These are phyloP conservation scores for Rutidosis leptorrhynchoides DNA, from an alignment of 129 eudicot species.

Conservation along the genomic window DNA sequence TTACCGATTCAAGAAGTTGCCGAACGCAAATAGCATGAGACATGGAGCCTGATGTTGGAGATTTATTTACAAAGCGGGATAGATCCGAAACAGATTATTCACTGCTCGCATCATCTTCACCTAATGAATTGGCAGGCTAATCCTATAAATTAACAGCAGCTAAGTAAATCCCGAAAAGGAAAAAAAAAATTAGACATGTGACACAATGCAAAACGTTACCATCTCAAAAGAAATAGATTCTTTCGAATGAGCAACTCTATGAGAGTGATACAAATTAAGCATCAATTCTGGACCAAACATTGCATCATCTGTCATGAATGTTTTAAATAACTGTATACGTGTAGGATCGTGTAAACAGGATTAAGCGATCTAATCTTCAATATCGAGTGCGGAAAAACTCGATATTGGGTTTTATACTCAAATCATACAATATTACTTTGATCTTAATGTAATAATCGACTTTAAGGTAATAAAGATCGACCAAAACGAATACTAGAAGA, in stretches of 20 bases:
- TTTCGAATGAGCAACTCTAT: slow-evolving; percentile 49
- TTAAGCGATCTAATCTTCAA: too few species aligned
- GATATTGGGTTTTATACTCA: too few species aligned
- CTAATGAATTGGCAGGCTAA: slow-evolving; percentile 50
- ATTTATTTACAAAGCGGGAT: slow-evolving; percentile 56
- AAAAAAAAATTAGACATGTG: too few species aligned
- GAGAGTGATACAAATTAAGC: slow-evolving; percentile 59
- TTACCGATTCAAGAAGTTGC: slow-evolving; percentile 90
- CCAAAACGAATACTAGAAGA: too few species aligned
- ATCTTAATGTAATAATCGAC: too few species aligned
- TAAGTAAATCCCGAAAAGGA: too few species aligned
- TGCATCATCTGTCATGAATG: slow-evolving; percentile 76
- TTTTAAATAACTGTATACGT: slow-evolving; percentile 60
- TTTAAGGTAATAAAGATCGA: too few species aligned
- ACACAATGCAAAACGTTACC: too few species aligned
- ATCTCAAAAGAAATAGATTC: slow-evolving; percentile 76
- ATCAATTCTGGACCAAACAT: slow-evolving; percentile 65
- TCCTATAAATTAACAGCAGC: too few species aligned
- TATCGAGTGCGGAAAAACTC: too few species aligned
- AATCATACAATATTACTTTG: too few species aligned
- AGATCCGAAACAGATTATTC: slow-evolving; percentile 68
- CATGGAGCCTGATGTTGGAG: slow-evolving; percentile 63
- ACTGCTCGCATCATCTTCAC: slow-evolving; percentile 72
- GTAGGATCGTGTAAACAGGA: too few species aligned
- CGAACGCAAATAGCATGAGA: slow-evolving; percentile 82